Evolutionary conservation across 257 asterid species (phyloP), one percentile per base, ranked within the genome.

Genomic region (Solanum medicagineum): DNA sequence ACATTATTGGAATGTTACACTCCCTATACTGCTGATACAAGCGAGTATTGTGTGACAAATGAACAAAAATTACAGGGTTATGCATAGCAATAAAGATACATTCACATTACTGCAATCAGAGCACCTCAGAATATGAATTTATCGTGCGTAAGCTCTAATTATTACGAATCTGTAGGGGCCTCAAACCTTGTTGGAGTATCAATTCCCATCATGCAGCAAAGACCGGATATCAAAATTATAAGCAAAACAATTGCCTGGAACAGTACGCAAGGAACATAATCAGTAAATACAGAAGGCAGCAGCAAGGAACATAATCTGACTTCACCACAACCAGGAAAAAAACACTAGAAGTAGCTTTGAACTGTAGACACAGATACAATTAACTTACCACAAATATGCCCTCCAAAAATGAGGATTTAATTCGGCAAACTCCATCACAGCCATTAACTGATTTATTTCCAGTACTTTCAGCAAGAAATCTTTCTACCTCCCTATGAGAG

Each of bases 141-240:
- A 69, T 66, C 77, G 55, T 73, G n/a, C 24, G 70, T 80, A 73
- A 71, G 49, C 59, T 49, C 45, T 73, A 71, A 85, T 79, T 14
- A 83, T 85, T 91, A 96, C 84, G 98, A 93, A 80, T 94, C 97
- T 84, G 92, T 94, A 77, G 99, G 97, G 84, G 94, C 81, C 91
- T 95, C 98, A 84, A 95, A 97, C 90, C 99, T 95, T 29, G 98
- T 92, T 24, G 98, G 99, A 81, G 99, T 97, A 89, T 97, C 99
- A 62, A 95, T 97, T 85, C 98, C 98, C 91, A 91, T 91, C 98
- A 97, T 97, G 91, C 99, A 97, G 93, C 99, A 95, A 86, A 97
- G 97, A 68, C 99, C 99, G 5, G 99, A 94, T 87, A 97, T 89
- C 89, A 97, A 89, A 87, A 97, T 97, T 86, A 97, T 84, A 80